Evolutionary conservation across 768 basidiomycete genomes (phyloP), one percentile per base, ranked within the genome.

Genomic region (Dentipellis fragilis): DNA sequence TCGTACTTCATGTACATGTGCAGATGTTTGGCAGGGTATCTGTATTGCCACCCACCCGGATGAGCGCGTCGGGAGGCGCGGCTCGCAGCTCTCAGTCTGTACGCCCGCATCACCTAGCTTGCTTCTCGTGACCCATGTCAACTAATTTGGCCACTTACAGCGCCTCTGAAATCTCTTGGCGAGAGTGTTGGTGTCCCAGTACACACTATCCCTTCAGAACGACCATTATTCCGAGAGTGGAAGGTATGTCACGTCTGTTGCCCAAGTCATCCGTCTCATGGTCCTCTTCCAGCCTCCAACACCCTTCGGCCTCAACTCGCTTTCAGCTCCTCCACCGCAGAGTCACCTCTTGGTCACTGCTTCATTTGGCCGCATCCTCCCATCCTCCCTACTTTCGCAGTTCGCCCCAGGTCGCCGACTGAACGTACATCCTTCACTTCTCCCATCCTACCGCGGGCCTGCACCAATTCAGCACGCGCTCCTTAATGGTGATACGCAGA

Each of bases 401-500:
- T 95, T 95, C 63, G 75, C 71, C 0, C 72, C 73, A 0, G 63
- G 68, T 0, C 78, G 80, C 48, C 73, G 86, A 21, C 72, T 97
- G 38, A 96, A 97, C 64, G 81, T 97, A 6, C 93, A 97, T 63
- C 92, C 93, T 0, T 94, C 93, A 37, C 71, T 92, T 0, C 76
- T 97, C 36, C 93, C 93, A 0, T 73, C 76, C 23, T 93, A 89
- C 67, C 83, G 93, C n/a, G 93, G 93, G 0, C 83, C 93, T 9
- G 89, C 92, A 2, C 93, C 93, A 0, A 89, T 97, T 39, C 93
- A 96, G 64, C 87, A 84, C 63, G 78, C 85, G 0, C 74, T 97
- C 40, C 69, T 89, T 46, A 81, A 85, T 57, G 82, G 80, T 2
- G 83, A 83, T 51, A 64, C 63, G 5, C 75, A 79, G 58, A 90